phyloP scores from a whole-genome alignment of 1,284 basidiomycete genomes.

The Schizophyllum amplum region DNA sequence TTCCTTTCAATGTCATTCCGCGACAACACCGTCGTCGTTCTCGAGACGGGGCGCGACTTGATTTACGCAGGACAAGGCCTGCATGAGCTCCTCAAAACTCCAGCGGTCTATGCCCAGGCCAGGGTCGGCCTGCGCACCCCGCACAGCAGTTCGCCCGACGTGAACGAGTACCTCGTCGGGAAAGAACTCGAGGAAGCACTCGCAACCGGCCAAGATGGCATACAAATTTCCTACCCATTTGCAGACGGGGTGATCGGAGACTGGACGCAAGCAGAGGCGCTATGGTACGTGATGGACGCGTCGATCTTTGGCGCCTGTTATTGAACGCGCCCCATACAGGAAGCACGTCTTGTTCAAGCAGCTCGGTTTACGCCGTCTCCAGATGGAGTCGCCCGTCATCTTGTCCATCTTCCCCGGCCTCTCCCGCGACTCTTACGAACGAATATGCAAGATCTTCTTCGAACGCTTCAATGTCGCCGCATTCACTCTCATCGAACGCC shows the following conservation, averaged over 20 bases:
- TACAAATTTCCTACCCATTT: conserved; percentile 82
- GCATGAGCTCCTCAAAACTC: conserved; percentile 70
- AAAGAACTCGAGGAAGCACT: conserved; percentile 74
- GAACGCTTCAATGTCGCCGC: conserved; percentile 93
- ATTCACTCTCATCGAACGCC: conserved; percentile 77
- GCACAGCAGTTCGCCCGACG: conserved; percentile 31
- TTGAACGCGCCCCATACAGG: no score
- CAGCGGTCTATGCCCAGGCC: conserved; percentile 34
- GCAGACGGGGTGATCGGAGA: conserved; percentile 67
- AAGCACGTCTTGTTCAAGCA: conserved; percentile 77
- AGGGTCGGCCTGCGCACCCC: conserved; percentile 23
- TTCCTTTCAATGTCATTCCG: conserved; percentile 65
- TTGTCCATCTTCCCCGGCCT: conserved; percentile 68
- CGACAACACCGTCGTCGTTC: conserved; percentile 73
- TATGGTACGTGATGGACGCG: conserved; percentile 57
- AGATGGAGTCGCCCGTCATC: conserved; percentile 83
- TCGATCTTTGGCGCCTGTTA: no score
- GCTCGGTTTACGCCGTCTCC: conserved; percentile 71
- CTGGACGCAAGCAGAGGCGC: conserved; percentile 87
- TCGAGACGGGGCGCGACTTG: conserved; percentile 68
- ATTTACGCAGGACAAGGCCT: conserved; percentile 77
- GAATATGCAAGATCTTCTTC: conserved; percentile 83
- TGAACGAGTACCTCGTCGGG: conserved; percentile 84
- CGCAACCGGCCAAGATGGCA: conserved; percentile 52
- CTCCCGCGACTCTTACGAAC: conserved; percentile 67